A percentile compares a stretch with the other conserved stretches of the same genome.
phyloP scores from a whole-genome alignment of 2,329 filamentous ascomycete genomes.

The Aspergillus niger region DNA sequence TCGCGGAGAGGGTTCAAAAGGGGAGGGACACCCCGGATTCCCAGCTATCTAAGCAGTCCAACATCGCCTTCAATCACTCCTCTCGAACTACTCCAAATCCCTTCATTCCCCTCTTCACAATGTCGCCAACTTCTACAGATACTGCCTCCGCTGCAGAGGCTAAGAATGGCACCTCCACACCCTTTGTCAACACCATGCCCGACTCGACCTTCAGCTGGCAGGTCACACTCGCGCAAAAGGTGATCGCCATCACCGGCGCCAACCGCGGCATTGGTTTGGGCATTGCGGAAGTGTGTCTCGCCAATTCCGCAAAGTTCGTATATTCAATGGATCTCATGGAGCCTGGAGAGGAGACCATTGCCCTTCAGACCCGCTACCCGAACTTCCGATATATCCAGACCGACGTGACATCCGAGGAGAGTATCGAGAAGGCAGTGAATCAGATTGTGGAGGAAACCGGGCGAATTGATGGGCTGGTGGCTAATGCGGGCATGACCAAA shows the following conservation, averaged over 20 bases:
- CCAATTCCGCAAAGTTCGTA: slow-evolving; percentile 44
- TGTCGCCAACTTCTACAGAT: not conserved
- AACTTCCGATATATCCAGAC: slow-evolving; percentile 50
- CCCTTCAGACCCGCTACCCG: slow-evolving; percentile 43
- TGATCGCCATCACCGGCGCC: slow-evolving; percentile 34
- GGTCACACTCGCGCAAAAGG: slow-evolving; percentile 47
- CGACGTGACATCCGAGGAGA: slow-evolving; percentile 49
- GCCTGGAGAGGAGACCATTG: slow-evolving; percentile 35
- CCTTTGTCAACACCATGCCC: slow-evolving; percentile 44
- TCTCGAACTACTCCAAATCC: too few relatives aligned
- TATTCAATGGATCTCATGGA: slow-evolving; percentile 45
- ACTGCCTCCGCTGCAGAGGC: not conserved
- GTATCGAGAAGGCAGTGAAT: slow-evolving; percentile 45
- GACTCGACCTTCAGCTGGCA: slow-evolving; percentile 50
- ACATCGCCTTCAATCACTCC: too few relatives aligned
- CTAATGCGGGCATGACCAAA: slow-evolving; percentile 49
- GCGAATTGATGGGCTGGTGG: slow-evolving; percentile 47
- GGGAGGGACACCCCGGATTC: not conserved
- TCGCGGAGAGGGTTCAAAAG: not conserved
- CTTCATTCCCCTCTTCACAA: not conserved
- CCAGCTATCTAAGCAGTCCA: not conserved
- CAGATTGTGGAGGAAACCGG: slow-evolving; percentile 41
- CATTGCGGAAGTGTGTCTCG: slow-evolving; percentile 50
- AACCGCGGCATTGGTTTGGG: slow-evolving; percentile 49
- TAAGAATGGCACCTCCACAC: not conserved